Evolutionary conservation across 371 early-diverging fungal genomes (phyloP), one percentile per base, ranked within the genome.

Genomic region (Enterospora canceri): DNA sequence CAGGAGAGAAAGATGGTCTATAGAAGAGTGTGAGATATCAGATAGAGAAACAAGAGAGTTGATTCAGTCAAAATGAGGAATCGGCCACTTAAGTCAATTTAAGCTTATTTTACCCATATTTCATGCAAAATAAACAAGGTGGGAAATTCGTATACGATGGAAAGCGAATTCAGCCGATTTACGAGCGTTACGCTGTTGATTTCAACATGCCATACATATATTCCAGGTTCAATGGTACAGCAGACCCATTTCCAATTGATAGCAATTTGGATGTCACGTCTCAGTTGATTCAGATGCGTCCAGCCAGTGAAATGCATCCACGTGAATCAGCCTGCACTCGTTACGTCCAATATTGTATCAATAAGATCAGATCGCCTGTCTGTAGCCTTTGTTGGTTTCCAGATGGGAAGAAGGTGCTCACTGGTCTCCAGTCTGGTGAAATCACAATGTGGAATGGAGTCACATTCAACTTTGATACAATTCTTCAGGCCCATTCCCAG

Each of bases 401-500:
- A 0, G 97, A 98, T 81, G 97, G 97, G 1, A 84, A 96, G 34
- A 87, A 97, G 56, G 80, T 96, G 19, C 88, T 97, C 31, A 92
- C 95, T 1, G 99, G 96, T 0, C 89, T 91, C 0, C 87, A 91
- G 0, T 89, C 88, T 72, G 99, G 99, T 3, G 97, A 97, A 81
- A 93, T 98, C 68, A 97, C 97, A 0, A 80, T 97, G 46, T 98
- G 99, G 99, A 95, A 94, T 76, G 94, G 94, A 2, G 83, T 92
- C 34, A 90, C 91, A 0, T 97, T 97, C 75, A 98, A 98, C 75
- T 98, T 97, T 80, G 99, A 97, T 74, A 96, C 96, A 0, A 95
- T 95, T 75, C 78, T 94, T 67, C 94, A 94, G 83, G 90, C 86
- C 73, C 73, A 79, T 67, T 75, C 78, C 48, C 84, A 86, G 21